Conservation (phyloP, 352 stramenopile genomes). For the Aphanomyces stellatus region DNA sequence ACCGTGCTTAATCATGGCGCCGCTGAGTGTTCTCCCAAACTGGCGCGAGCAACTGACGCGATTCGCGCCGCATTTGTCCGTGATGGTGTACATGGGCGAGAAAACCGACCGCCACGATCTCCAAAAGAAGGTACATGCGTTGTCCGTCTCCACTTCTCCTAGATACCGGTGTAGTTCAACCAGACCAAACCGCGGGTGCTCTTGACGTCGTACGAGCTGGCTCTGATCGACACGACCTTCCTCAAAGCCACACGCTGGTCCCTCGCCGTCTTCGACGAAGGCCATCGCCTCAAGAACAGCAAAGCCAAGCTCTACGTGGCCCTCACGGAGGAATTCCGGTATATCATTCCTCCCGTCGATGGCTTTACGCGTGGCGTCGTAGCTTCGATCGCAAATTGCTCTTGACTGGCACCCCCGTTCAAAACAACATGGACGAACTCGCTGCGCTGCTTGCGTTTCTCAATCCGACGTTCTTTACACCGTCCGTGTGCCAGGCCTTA, state of each 20-base stretch:
- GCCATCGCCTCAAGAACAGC: constrained; percentile 21
- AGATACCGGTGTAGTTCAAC: not conserved
- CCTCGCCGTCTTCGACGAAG: constrained; percentile 26
- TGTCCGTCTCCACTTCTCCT: not conserved
- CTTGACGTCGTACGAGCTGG: constrained; percentile 66
- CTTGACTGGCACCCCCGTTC: constrained; percentile 22
- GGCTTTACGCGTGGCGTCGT: too few species aligned
- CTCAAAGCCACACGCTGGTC: constrained; percentile 41
- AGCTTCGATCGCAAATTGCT: constrained; percentile 22
- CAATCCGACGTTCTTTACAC: constrained; percentile 80
- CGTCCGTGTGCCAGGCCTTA: constrained; percentile 38
- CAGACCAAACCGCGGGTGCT: constrained; percentile 35
- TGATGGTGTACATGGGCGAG: constrained; percentile 45
- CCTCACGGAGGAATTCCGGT: constrained; percentile 13
- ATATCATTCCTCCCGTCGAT: too few species aligned
- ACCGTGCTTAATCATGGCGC: constrained; percentile 51
- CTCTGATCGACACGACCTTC: constrained; percentile 49
- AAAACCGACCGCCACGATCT: constrained; percentile 36
- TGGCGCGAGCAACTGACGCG: constrained; percentile 74
- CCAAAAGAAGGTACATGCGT: constrained; percentile 21
- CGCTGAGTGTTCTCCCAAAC: constrained; percentile 72
- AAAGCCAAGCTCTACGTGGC: constrained; percentile 13
- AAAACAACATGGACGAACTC: constrained; percentile 24
- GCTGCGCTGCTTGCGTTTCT: constrained; percentile 39
- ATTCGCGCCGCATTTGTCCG: constrained; percentile 49